Evolutionary conservation across 306 rosid genomes (phyloP).

Genomic region (Fragaria nilgerrensis): DNA sequence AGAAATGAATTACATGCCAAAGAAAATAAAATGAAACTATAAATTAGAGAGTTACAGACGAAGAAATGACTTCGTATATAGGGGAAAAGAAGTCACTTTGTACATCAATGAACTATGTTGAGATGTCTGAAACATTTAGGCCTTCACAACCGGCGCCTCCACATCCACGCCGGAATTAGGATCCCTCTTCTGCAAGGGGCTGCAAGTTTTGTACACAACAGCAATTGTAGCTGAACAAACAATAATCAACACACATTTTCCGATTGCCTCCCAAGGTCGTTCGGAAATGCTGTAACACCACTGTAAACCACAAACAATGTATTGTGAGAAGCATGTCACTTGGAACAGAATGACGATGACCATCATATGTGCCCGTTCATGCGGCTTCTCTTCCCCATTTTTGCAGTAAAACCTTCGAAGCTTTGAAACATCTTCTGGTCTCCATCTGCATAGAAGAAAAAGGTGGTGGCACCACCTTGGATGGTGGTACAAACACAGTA

Average conservation of each 20-base stretch:
- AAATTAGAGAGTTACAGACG: not conserved
- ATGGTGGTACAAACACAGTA: slow-evolving; percentile 84
- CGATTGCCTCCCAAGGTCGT: slow-evolving; percentile 75
- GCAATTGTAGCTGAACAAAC: slow-evolving; percentile 69
- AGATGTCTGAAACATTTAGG: not conserved
- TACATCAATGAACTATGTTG: not conserved
- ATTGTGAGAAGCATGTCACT: slow-evolving; percentile 72
- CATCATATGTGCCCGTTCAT: slow-evolving; percentile 84
- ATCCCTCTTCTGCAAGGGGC: slow-evolving; percentile 74
- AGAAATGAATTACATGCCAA: not conserved
- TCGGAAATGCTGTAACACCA: slow-evolving; percentile 64
- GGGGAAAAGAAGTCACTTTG: not conserved
- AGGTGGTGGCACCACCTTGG: slow-evolving; percentile 77
- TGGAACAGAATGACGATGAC: slow-evolving; percentile 74
- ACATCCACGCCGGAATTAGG: slow-evolving; percentile 52
- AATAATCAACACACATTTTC: slow-evolving; percentile 55
- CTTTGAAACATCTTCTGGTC: slow-evolving; percentile 49
- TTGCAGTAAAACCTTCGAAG: slow-evolving; percentile 67
- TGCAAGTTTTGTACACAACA: slow-evolving; percentile 56
- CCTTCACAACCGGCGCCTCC: slow-evolving; percentile 40
- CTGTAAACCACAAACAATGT: slow-evolving; percentile 77
- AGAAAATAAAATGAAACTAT: not conserved
- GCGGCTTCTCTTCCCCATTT: slow-evolving; percentile 73
- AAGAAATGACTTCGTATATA: not conserved
- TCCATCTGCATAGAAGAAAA: slow-evolving; percentile 75